phyloP scores from a whole-genome alignment of 495 filamentous ascomycete species.

The Aeminium ludgeri region DNA sequence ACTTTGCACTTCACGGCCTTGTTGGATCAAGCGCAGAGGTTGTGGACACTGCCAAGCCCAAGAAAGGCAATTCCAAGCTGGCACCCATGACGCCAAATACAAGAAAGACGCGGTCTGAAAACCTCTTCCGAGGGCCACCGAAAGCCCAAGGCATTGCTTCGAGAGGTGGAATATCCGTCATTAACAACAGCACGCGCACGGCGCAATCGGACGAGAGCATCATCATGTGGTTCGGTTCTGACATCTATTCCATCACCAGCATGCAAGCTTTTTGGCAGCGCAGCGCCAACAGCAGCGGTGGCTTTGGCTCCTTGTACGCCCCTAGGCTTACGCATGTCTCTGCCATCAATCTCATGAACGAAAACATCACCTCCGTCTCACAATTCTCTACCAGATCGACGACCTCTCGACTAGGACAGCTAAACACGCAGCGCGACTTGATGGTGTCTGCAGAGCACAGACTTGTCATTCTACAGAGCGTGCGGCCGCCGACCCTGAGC shows the following conservation, averaged over 20 bases:
- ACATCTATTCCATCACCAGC: constrained; percentile 23
- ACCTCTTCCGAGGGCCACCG: constrained; percentile 32
- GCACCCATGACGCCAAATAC: constrained; percentile 78
- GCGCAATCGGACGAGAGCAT: constrained; percentile 24
- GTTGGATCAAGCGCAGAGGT: constrained; percentile 33
- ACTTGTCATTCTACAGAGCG: constrained; percentile 19
- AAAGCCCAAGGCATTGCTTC: constrained; percentile 24
- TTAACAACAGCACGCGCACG: constrained; percentile 7
- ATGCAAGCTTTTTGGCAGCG: constrained; percentile 24
- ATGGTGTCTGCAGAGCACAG: constrained; percentile 23
- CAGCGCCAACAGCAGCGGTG: constrained; percentile 9
- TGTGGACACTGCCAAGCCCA: constrained; percentile 6
- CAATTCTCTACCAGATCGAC: constrained; percentile 13
- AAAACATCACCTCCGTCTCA: constrained; percentile 18
- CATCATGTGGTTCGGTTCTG: constrained; percentile 25
- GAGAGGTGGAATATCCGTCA: constrained; percentile 51
- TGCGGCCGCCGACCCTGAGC: background rate
- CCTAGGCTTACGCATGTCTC: constrained; percentile 17
- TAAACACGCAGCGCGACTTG: constrained; percentile 15
- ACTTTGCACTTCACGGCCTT: constrained; percentile 51
- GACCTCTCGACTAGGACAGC: constrained; percentile 10
- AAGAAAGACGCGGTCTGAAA: constrained; percentile 40
- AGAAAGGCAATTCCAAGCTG: constrained; percentile 32
- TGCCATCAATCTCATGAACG: constrained; percentile 17
- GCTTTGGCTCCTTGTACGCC: constrained; percentile 17